Evolutionary conservation across 2,329 filamentous ascomycete species (phyloP).

Genomic region (Botrytis pseudocinerea): DNA sequence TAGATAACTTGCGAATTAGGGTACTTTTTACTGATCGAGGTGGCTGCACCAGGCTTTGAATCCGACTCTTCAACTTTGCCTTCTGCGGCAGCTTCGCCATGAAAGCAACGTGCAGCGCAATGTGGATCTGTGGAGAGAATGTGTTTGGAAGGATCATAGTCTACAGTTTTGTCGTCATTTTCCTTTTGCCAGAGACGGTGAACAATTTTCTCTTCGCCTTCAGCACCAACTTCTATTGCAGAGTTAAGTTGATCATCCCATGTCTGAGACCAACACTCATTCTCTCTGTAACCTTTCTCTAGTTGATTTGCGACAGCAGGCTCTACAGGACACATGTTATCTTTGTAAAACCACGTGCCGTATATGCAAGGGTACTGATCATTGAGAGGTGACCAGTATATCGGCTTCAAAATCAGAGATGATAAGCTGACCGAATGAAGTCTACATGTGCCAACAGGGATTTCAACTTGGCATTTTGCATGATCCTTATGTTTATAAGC

Average conservation of each 20-base stretch:
- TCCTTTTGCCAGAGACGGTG: slow-evolving; percentile 75
- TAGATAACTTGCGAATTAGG: slow-evolving; percentile 83
- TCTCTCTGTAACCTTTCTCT: slow-evolving; percentile 83
- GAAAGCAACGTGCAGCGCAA: slow-evolving; percentile 60
- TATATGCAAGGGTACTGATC: slow-evolving; percentile 80
- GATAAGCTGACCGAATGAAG: slow-evolving; percentile 87
- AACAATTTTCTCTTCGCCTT: slow-evolving; percentile 88
- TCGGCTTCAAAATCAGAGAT: slow-evolving; percentile 84
- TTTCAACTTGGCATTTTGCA: slow-evolving; percentile 48
- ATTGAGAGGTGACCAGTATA: slow-evolving; percentile 95
- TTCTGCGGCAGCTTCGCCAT: slow-evolving; percentile 59
- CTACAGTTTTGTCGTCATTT: slow-evolving; percentile 40
- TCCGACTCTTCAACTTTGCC: slow-evolving; percentile 44
- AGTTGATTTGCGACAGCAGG: slow-evolving; percentile 85
- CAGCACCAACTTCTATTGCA: slow-evolving; percentile 83
- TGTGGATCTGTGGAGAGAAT: slow-evolving; percentile 50
- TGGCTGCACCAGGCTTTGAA: slow-evolving; percentile 26
- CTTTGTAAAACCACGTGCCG: slow-evolving; percentile 96
- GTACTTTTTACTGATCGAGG: slow-evolving; percentile 55
- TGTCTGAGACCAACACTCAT: slow-evolving; percentile 86
- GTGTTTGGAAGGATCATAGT: slow-evolving; percentile 31
- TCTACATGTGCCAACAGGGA: slow-evolving; percentile 86
- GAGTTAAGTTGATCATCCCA: slow-evolving; percentile 91
- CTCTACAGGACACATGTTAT: slow-evolving; percentile 89
- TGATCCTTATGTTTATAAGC: slow-evolving; percentile 35